A percentile compares a stretch with the other conserved stretches of the same genome.
Evolutionary conservation across 108 stramenopile species (phyloP).

Genomic region (Cyclotella baltica): DNA sequence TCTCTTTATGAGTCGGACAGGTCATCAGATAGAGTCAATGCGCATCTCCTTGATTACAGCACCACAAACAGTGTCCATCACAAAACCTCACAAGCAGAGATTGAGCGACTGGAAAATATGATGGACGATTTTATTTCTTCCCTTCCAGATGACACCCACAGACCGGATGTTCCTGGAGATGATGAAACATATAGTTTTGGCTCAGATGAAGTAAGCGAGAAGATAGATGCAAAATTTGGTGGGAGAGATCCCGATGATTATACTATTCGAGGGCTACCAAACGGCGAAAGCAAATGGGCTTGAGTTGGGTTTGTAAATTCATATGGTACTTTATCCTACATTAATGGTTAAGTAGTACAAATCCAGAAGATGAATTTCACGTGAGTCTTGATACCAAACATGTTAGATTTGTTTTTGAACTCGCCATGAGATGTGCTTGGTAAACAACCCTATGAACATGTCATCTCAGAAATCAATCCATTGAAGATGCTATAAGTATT

Average conservation of each 20-base stretch:
- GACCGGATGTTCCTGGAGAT: conserved; percentile 35
- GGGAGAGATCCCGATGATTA: conserved; percentile 29
- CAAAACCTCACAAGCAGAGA: conserved; percentile 34
- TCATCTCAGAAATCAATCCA: no score
- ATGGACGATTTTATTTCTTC: conserved; percentile 55
- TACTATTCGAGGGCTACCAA: conserved; percentile 9
- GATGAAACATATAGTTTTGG: conserved; percentile 44
- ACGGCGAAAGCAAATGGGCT: conserved; percentile 15
- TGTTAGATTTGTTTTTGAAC: no score
- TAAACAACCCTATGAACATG: no score
- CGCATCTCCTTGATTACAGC: conserved; percentile 56
- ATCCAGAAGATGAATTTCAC: no score
- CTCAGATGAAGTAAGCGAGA: conserved; percentile 41
- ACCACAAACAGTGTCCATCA: conserved; percentile 40
- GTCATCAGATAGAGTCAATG: conserved; percentile 46
- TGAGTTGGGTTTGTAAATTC: no score
- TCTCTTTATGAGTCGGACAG: conserved; percentile 54
- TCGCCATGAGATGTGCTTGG: no score
- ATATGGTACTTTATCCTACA: no score
- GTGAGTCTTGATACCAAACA: no score
- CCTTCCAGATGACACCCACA: conserved; percentile 55
- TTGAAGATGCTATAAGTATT: no score
- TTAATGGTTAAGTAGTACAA: no score
- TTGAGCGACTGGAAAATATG: conserved; percentile 49
- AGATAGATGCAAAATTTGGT: conserved; percentile 39